A percentile compares a stretch with the other conserved stretches of the same genome.
phyloP scores from a whole-genome alignment of 2,329 filamentous ascomycete species.

The Peltaster fructicola region DNA sequence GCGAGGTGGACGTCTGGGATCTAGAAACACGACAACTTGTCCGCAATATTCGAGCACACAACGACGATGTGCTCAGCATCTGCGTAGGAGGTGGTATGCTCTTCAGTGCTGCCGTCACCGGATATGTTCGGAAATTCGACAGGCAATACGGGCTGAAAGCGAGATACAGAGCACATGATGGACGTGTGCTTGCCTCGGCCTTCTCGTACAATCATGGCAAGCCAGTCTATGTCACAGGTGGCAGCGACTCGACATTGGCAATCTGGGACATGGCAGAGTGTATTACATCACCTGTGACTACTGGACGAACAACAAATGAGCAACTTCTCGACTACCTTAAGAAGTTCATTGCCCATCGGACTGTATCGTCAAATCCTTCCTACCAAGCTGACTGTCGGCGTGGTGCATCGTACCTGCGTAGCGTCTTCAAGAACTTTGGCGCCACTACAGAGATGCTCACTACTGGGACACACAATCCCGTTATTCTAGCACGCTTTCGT shows the following conservation, averaged over 20 bases:
- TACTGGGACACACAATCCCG: slow-evolving; percentile 61
- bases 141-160: slow-evolving; percentile 67
- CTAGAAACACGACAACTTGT: slow-evolving; percentile 84
- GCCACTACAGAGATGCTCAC: slow-evolving; percentile 83
- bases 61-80: slow-evolving; percentile 69
- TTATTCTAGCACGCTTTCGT: slow-evolving; percentile 80
- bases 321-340: slow-evolving; percentile 47
- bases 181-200: slow-evolving; percentile 72
- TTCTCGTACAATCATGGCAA: slow-evolving; percentile 51
- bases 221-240: slow-evolving; percentile 83
- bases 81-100: slow-evolving; percentile 72
- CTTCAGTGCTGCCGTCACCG: slow-evolving; percentile 77
- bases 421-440: slow-evolving; percentile 80
- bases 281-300: slow-evolving; percentile 25
- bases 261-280: slow-evolving; percentile 64
- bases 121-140: slow-evolving; percentile 54
- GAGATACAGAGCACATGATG: slow-evolving; percentile 68
- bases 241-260: slow-evolving; percentile 76
- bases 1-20: slow-evolving; percentile 90
- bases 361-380: slow-evolving; percentile 70
- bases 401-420: slow-evolving; percentile 77
- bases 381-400: slow-evolving; percentile 84
- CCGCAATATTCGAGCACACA: slow-evolving; percentile 65
- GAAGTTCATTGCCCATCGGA: slow-evolving; percentile 82
- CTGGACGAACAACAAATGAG: slow-evolving; percentile 41